These are phyloP conservation scores for Westerdykella sp. DNA, from an alignment of 2,329 filamentous ascomycete genomes.

Conservation along the genomic window DNA sequence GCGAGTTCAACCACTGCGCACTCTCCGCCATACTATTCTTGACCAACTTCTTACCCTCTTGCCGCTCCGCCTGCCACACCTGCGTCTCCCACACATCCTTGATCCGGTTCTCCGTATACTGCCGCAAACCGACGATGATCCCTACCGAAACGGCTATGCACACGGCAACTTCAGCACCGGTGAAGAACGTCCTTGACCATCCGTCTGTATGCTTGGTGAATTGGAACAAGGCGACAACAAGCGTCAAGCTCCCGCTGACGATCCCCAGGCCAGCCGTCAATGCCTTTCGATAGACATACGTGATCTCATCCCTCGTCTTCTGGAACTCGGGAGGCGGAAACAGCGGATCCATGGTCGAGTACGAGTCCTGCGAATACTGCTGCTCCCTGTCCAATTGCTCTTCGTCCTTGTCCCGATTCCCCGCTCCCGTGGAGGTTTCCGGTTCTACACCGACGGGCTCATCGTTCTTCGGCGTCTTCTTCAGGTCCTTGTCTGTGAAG, in stretches of 20 bases:
- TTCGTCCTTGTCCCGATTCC: constrained; percentile 41
- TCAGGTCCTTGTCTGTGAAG: constrained; percentile 58
- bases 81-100: constrained; percentile 61
- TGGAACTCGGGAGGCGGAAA: constrained; percentile 51
- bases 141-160: constrained; percentile 26
- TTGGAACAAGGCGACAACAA: constrained; percentile 31
- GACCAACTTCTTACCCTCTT: constrained; percentile 45
- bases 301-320: constrained; percentile 40
- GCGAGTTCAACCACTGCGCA: constrained; percentile 64
- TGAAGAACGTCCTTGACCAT: constrained; percentile 27
- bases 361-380: constrained; percentile 38
- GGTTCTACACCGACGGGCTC: constrained; percentile 37
- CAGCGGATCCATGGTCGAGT: constrained; percentile 44
- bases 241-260: constrained; percentile 31
- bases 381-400: constrained; percentile 41
- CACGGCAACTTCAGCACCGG: constrained; percentile 22
- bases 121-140: constrained; percentile 44
- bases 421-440: constrained; percentile 42
- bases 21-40: constrained; percentile 55
- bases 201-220: constrained; percentile 25
- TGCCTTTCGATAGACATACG: constrained; percentile 41
- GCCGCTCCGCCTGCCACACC: constrained; percentile 59
- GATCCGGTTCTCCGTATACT: constrained; percentile 58
- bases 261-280: constrained; percentile 37
- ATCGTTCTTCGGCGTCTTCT: constrained; percentile 43